These are phyloP conservation scores for Arthrobotrys sinensis DNA, from an alignment of 2,329 filamentous ascomycete species.

Conservation along the genomic window DNA sequence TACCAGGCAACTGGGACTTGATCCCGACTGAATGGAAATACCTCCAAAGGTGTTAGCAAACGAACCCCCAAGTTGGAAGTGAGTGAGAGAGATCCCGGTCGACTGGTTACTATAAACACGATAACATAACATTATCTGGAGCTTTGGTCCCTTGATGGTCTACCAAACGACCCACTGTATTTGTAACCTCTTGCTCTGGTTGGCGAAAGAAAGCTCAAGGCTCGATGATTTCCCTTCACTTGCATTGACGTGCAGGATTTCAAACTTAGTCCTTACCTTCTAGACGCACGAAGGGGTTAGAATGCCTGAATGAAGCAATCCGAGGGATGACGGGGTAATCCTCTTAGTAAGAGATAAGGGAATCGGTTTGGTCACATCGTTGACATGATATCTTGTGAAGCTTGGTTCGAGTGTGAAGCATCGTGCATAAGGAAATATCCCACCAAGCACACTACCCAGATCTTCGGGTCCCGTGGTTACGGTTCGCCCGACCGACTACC, in stretches of 20 bases:
- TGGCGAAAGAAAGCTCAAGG: slow-evolving; percentile 1
- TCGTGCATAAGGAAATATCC: slow-evolving; percentile 21
- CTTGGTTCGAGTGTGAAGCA: slow-evolving; percentile 21
- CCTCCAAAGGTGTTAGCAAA: slow-evolving; percentile 2
- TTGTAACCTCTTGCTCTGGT: neutral
- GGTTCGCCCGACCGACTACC: slow-evolving; percentile 37
- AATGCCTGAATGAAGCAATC: neutral
- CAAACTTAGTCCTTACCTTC: slow-evolving; percentile 22
- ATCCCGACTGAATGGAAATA: slow-evolving; percentile 39
- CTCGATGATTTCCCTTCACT: neutral
- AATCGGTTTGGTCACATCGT: slow-evolving; percentile 11
- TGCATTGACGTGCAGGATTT: slow-evolving; percentile 35
- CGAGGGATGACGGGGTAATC: slow-evolving; percentile 5
- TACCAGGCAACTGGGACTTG: slow-evolving; percentile 38
- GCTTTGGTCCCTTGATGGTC: slow-evolving; percentile 22
- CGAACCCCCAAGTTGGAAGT: neutral
- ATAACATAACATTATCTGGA: slow-evolving; percentile 40
- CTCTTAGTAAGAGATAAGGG: slow-evolving; percentile 1
- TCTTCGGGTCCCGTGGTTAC: slow-evolving; percentile 45
- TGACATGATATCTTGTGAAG: slow-evolving; percentile 9
- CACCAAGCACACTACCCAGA: slow-evolving; percentile 31
- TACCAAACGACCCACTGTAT: slow-evolving; percentile 16
- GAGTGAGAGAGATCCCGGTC: slow-evolving; percentile 13
- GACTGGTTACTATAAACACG: slow-evolving; percentile 19
- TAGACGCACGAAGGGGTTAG: slow-evolving; percentile 3